Conservation (phyloP, 169 alveolate species). For the Cyclospora cayetanensis region DNA sequence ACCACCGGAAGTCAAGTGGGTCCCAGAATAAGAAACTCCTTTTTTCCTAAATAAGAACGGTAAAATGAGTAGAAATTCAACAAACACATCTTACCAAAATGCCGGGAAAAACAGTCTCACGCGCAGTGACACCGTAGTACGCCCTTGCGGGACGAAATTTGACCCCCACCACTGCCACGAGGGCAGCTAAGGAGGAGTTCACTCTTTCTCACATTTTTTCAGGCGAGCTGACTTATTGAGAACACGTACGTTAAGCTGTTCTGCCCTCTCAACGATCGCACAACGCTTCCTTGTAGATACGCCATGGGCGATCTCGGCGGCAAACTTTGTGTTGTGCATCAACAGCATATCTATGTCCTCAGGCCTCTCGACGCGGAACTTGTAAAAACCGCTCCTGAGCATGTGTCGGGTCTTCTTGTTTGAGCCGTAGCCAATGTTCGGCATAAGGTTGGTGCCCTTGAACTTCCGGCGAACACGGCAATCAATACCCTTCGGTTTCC, state of each 20-base stretch:
- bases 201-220: slow-evolving; percentile 70
- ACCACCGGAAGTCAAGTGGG: too few relatives aligned
- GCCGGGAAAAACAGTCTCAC: neutral
- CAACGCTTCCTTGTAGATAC: slow-evolving; percentile 93
- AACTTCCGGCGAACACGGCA: slow-evolving; percentile 96
- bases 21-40: too few relatives aligned
- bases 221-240: slow-evolving; percentile 83
- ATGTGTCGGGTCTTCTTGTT: slow-evolving; percentile 93
- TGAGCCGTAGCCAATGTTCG: slow-evolving; percentile 97
- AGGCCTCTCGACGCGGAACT: slow-evolving; percentile 87
- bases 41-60: too few relatives aligned
- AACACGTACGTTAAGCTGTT: slow-evolving; percentile 93
- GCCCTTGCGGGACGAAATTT: neutral
- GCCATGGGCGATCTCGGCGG: slow-evolving; percentile 94
- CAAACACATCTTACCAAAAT: slow-evolving; percentile 26
- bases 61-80: neutral
- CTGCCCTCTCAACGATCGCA: slow-evolving; percentile 94
- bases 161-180: neutral
- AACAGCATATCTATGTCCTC: slow-evolving; percentile 93
- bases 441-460: slow-evolving; percentile 94
- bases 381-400: slow-evolving; percentile 94
- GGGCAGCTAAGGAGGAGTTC: neutral
- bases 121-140: neutral
- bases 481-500: slow-evolving; percentile 98
- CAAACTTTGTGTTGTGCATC: slow-evolving; percentile 95